phyloP scores from a whole-genome alignment of 2,329 filamentous ascomycete genomes.

The Fusarium setosum region DNA sequence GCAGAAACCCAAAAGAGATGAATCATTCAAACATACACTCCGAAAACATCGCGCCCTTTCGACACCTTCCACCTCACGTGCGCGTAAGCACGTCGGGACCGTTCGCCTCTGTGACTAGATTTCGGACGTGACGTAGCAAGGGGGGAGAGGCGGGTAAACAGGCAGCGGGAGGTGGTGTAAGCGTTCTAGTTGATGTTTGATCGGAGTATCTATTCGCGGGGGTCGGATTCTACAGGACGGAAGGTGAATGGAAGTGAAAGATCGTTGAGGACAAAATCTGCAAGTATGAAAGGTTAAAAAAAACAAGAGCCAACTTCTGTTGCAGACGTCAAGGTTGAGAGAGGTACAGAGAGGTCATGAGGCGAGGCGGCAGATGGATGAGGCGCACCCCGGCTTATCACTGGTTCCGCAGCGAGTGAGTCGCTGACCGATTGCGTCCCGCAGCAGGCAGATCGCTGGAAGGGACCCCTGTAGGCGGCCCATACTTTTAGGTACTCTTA shows the following conservation, averaged over 20 bases:
- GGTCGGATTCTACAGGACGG: background rate
- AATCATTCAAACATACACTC: slow-evolving; percentile 77
- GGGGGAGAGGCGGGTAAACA: slow-evolving; percentile 21
- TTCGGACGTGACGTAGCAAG: slow-evolving; percentile 38
- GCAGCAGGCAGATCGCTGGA: slow-evolving; percentile 38
- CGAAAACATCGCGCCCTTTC: slow-evolving; percentile 64
- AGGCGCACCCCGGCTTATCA: slow-evolving; percentile 40
- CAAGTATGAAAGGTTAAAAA: slow-evolving; percentile 19
- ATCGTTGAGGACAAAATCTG: slow-evolving; percentile 11
- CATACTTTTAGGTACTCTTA: slow-evolving; percentile 18
- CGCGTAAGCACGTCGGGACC: slow-evolving; percentile 22
- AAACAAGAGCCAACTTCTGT: slow-evolving; percentile 34
- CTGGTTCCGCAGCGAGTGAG: slow-evolving; percentile 32
- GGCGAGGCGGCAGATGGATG: slow-evolving; percentile 39
- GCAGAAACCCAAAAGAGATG: background rate
- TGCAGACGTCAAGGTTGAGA: slow-evolving; percentile 26
- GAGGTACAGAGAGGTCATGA: slow-evolving; percentile 41
- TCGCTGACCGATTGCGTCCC: slow-evolving; percentile 42
- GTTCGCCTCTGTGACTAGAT: slow-evolving; percentile 21
- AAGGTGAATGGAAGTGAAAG: slow-evolving; percentile 6
- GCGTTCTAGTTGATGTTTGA: slow-evolving; percentile 22
- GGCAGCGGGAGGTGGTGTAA: slow-evolving; percentile 28
- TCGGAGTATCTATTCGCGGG: slow-evolving; percentile 9
- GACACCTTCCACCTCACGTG: slow-evolving; percentile 49
- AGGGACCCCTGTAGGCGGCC: slow-evolving; percentile 31